Base-by-base conservation (phyloP, 306 rosid species). In the Medicago arabica region DNA sequence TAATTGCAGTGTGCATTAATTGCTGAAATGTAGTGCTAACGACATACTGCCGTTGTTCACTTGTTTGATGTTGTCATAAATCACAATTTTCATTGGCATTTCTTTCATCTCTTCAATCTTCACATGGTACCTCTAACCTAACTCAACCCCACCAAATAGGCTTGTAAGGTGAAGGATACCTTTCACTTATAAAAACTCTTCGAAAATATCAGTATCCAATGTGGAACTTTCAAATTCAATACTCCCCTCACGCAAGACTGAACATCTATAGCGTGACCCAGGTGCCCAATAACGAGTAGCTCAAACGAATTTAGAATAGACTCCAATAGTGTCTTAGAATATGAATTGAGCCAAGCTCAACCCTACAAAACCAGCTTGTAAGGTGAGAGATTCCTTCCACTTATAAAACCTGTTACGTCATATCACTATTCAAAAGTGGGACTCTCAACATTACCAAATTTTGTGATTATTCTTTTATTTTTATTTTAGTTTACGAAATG, bases 1-100 rank as follows among this genome's bases (percentile, higher is more conserved):
- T 44, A 49, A 54, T 68, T 18, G 36, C 38, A 51, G 67, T 70
- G 18, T 23, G 54, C 50, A 25, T 55, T 81, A 57, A 18, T 74
- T 51, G 47, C 13, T 74, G n/a, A 64, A 64, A 31, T 72, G 57
- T 46, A 50, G 57, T 61, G 31, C 60, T 28, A 41, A 63, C 9
- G 55, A 15, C 67, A 66, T 58, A 46, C 28, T 67, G 19, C 10
- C 62, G 13, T 57, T 66, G 38, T 34, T 38, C 31, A 25, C 60
- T 40, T 71, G 71, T 55, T 66, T 60, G 49, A 25, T 59, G 38
- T 59, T 14, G 5, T 49, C 61, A 69, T 14, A 8, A 50, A 23
- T 28, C 74, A 67, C 13, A 16, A 40, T 39, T 44, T 59, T 75
- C n/a, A 74, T 75, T 60, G 34, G 46, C 12, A 44, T 46, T 59